A percentile compares a stretch with the other conserved stretches of the same genome.
These are phyloP conservation scores for Aspergillus saccharolyticus DNA, from an alignment of 495 filamentous ascomycete genomes.

Conservation along the genomic window DNA sequence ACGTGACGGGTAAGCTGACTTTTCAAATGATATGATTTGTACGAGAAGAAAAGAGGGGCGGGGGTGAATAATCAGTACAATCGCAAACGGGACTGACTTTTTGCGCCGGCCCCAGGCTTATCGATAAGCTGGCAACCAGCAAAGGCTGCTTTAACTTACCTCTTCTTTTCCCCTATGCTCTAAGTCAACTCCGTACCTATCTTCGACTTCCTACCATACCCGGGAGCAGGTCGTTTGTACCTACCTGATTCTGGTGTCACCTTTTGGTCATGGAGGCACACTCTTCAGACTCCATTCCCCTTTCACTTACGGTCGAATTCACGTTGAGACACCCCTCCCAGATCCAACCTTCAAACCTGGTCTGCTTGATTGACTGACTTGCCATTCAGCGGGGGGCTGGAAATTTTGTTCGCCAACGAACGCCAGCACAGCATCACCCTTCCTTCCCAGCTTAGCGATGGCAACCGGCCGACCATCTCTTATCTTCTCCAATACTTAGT, in stretches of 20 bases:
- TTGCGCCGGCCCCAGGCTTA: conserved; percentile 33
- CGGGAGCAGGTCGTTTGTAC: too few species aligned
- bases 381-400: conserved; percentile 74
- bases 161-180: too few species aligned
- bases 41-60: not conserved
- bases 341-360: not conserved
- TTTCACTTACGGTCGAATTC: conserved; percentile 64
- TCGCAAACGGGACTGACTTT: conserved; percentile 18
- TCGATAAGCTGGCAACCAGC: conserved; percentile 34
- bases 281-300: conserved; percentile 23
- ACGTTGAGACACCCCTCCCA: conserved; percentile 47
- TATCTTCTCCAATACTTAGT: conserved; percentile 78
- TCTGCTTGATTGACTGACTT: conserved; percentile 12
- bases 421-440: conserved; percentile 64
- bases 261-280: conserved; percentile 1
- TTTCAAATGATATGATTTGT: too few species aligned
- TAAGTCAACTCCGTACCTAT: too few species aligned
- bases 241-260: not conserved
- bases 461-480: conserved; percentile 60
- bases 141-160: too few species aligned
- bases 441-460: conserved; percentile 55
- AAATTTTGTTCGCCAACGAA: conserved; percentile 85
- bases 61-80: not conserved
- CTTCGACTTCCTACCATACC: too few species aligned
- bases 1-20: too few species aligned